Evolutionary conservation across 345 rosid species (phyloP).

Genomic region (Salix suchowensis): DNA sequence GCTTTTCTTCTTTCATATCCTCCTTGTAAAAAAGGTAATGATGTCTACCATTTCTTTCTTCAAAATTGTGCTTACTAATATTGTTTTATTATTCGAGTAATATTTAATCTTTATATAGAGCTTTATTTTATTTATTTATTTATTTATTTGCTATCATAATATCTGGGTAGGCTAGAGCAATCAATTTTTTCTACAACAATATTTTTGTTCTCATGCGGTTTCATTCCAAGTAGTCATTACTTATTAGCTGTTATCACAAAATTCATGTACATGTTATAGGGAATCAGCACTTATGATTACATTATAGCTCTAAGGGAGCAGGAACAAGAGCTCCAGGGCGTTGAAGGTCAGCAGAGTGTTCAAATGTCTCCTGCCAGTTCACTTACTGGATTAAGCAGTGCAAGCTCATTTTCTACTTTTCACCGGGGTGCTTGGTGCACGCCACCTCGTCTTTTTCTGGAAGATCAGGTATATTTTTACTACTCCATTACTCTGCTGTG

Average conservation of each 20-base stretch:
- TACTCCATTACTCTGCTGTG: not conserved
- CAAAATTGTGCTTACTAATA: not conserved
- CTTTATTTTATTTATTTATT: no score
- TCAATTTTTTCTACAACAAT: not conserved
- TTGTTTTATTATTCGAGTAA: not conserved
- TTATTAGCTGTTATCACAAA: not conserved
- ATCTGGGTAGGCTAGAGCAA: not conserved
- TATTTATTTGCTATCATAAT: not conserved
- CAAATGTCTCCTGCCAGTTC: constrained; percentile 98
- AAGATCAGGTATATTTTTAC: constrained; percentile 70
- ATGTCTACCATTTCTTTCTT: not conserved
- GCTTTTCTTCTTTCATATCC: constrained; percentile 94
- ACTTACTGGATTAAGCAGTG: constrained; percentile 91
- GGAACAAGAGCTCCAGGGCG: constrained; percentile 89
- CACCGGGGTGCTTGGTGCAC: constrained; percentile 99
- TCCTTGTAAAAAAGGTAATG: constrained; percentile 81
- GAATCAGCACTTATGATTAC: constrained; percentile 97
- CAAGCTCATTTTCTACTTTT: constrained; percentile 89
- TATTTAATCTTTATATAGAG: not conserved
- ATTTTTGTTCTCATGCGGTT: not conserved
- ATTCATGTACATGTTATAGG: constrained; percentile 39
- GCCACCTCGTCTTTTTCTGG: constrained; percentile 87
- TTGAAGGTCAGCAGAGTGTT: constrained; percentile 84
- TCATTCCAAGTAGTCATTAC: not conserved
- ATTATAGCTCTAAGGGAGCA: constrained; percentile 95